Conservation (phyloP, 2,329 filamentous ascomycete species). For the Ophiostoma populinum region DNA sequence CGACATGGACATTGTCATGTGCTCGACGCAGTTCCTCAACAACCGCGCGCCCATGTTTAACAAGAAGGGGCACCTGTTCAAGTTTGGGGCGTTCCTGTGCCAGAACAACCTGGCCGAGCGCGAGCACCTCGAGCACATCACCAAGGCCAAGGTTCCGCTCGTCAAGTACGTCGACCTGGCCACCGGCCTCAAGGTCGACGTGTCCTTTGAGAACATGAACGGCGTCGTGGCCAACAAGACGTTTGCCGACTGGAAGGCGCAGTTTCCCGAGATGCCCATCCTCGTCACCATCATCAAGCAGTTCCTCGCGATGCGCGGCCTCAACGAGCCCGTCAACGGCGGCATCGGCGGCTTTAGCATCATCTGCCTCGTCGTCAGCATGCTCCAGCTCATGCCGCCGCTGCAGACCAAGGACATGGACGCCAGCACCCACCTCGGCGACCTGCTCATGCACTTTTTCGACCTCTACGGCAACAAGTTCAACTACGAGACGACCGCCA, state of each 20-base stretch:
- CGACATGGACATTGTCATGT: slow-evolving; percentile 85
- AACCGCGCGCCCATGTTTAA: slow-evolving; percentile 30
- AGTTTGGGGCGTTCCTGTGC: slow-evolving; percentile 44
- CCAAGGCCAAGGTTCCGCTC: slow-evolving; percentile 68
- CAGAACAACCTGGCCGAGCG: slow-evolving; percentile 36
- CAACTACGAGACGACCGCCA: slow-evolving; percentile 50
- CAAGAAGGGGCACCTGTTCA: slow-evolving; percentile 39
- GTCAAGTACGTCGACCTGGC: slow-evolving; percentile 72
- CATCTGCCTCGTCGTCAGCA: slow-evolving; percentile 81
- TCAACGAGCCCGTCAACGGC: slow-evolving; percentile 83
- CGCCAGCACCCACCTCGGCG: slow-evolving; percentile 53
- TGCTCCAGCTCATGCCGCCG: slow-evolving; percentile 65
- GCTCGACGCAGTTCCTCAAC: slow-evolving; percentile 39
- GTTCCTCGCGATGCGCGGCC: slow-evolving; percentile 68
- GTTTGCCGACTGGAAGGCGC: slow-evolving; percentile 60
- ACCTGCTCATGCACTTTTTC: slow-evolving; percentile 74
- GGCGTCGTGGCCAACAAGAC: slow-evolving; percentile 68
- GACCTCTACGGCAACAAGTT: slow-evolving; percentile 78
- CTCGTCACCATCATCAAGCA: slow-evolving; percentile 85
- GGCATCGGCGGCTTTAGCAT: slow-evolving; percentile 89
- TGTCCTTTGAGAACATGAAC: slow-evolving; percentile 85
- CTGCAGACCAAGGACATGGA: slow-evolving; percentile 42
- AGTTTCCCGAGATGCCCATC: slow-evolving; percentile 72
- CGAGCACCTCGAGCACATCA: slow-evolving; percentile 48
- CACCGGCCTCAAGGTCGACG: slow-evolving; percentile 72